Base-by-base conservation (phyloP, 108 stramenopile species). In the Craspedostauros australis region DNA sequence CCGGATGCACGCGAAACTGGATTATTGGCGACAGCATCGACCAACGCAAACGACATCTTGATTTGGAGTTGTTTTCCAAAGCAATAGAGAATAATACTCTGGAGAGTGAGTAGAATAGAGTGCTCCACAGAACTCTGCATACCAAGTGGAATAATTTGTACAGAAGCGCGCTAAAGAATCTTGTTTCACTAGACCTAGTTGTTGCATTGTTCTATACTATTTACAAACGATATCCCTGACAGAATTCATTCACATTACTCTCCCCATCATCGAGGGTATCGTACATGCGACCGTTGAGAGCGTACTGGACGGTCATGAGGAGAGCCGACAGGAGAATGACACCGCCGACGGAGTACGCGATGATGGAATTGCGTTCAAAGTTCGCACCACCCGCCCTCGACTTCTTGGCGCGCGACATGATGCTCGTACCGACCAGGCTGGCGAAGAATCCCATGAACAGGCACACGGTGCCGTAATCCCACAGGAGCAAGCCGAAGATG, bases 311-410 rank as follows among this genome's bases (percentile, higher is more conserved):
- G 12, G 88, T 86, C 88, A 94, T 94, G 38, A 86, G 62, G 29
- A 91, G 54, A 24, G 93, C 84, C 33, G 80, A 83, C 44, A 94
- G 42, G 45, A 80, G 42, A 19, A 98, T 91, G 8, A 96, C 94
- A 6, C 88, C 84, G 7, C 97, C 97, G 49, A 96, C 96, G 2
- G 80, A 84, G 49, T 93, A 91, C 0, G 95, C 93, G 60, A 98
- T 88, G 50, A 90, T 91, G 22, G 92, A 94, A 54, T 92, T 89
- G 24, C 97, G 69, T 54, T 92, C 81, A 54, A 90, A 89, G 36
- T 93, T 80, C 3, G 46, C 58, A 22, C 57, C 59, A 15, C 63
- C 42, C 30, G 41, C 54, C 3, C 43, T 64, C 5, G 63, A 54
- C 42, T 63, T 54, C 12, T 69, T 61, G 5, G 69, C 63, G 16